Percentiles rank a stretch among this genome's conserved stretches.
These are phyloP conservation scores for Coemansia sp. DNA, from an alignment of 192 early-diverging fungal genomes.

Conservation along the genomic window DNA sequence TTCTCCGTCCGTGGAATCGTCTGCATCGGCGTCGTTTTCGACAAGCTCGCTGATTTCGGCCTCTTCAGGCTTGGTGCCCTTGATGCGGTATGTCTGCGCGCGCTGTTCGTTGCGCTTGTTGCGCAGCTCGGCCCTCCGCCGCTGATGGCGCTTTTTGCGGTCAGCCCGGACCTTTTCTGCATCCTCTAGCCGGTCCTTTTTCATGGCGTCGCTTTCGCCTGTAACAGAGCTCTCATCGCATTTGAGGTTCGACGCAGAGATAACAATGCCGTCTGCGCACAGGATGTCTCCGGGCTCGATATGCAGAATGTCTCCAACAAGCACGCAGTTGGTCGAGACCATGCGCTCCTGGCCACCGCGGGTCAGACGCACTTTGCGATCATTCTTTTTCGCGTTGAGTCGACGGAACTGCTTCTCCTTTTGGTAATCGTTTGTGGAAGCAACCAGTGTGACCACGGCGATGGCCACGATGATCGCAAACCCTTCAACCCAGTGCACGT, in stretches of 20 bases:
- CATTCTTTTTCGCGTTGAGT: constrained; percentile 84
- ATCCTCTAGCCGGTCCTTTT: constrained; percentile 69
- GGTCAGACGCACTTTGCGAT: constrained; percentile 73
- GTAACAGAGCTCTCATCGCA: constrained; percentile 94
- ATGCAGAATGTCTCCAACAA: constrained; percentile 88
- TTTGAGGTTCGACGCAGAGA: constrained; percentile 77
- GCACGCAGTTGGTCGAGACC: constrained; percentile 75
- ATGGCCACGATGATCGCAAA: constrained; percentile 82
- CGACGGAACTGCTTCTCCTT: constrained; percentile 87
- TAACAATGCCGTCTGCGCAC: constrained; percentile 85
- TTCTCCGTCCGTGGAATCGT: constrained; percentile 53
- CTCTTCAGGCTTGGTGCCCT: constrained; percentile 22
- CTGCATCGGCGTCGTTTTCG: constrained; percentile 42
- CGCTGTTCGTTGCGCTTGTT: constrained; percentile 51
- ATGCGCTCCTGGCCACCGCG: constrained; percentile 69
- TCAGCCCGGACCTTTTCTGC: constrained; percentile 28
- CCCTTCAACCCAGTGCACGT: constrained; percentile 83
- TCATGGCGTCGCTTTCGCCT: constrained; percentile 91
- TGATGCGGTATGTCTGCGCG: constrained; percentile 17
- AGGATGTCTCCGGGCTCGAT: constrained; percentile 93
- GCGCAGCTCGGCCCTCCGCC: constrained; percentile 48
- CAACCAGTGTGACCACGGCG: constrained; percentile 74
- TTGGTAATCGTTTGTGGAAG: constrained; percentile 81
- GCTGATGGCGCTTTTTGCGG: constrained; percentile 41
- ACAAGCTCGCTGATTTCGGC: constrained; percentile 27